Evolutionary conservation across 345 rosid species (phyloP).

Genomic region (Pistacia atlantica): DNA sequence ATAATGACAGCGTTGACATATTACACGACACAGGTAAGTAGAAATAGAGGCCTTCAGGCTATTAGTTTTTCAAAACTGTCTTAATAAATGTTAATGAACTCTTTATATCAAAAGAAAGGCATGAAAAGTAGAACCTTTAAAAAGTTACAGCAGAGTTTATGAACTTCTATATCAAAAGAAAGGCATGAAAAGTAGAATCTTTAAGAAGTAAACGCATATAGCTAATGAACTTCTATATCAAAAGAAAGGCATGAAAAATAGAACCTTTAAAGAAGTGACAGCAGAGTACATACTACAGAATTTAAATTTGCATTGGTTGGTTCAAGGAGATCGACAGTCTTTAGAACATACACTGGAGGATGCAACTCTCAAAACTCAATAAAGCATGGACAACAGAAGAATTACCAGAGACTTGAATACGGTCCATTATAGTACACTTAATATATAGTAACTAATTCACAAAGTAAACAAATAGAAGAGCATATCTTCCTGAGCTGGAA

Average conservation of each 20-base stretch:
- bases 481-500: slow-evolving; percentile 4
- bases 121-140: background rate
- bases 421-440: background rate
- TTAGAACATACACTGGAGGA: background rate
- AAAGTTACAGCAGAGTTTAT: background rate
- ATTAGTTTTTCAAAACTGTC: background rate
- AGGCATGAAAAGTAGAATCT: background rate
- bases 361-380: too few relatives aligned
- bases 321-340: background rate
- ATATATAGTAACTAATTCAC: background rate
- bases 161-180: background rate
- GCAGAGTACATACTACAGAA: background rate
- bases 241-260: background rate
- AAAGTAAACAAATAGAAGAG: slow-evolving; percentile 1
- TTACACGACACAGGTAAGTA: background rate
- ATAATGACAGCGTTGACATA: slow-evolving; percentile 13
- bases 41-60: background rate
- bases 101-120: background rate
- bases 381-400: background rate
- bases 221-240: background rate
- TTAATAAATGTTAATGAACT: background rate
- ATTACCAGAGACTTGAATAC: background rate
- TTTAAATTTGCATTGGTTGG: background rate
- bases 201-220: background rate
- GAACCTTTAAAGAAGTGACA: background rate